Evolutionary conservation across 768 basidiomycete species (phyloP), one percentile per base, ranked within the genome.

Genomic region (Mycena albidolilacea): DNA sequence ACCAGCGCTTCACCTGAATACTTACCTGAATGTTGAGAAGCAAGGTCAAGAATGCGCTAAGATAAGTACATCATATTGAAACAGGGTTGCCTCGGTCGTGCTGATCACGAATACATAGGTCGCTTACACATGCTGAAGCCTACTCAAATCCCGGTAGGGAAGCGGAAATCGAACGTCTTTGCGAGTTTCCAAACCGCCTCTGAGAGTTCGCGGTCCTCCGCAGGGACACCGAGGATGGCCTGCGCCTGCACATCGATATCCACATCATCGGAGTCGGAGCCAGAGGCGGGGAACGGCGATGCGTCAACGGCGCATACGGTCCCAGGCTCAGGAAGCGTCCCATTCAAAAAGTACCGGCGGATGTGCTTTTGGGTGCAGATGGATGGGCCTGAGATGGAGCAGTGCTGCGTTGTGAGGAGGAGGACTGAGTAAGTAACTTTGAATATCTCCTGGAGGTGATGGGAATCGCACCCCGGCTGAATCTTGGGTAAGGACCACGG

Each of bases 371-470:
- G 48, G 19, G 48, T 50, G 48, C 48, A 50, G 48, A 50, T 17
- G n/a, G 48, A 50, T n/a, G n/a, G 19, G 19, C 72, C 75, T 12
- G 74, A 41, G 50, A 75, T 15, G 19, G 77, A 79, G 21, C 65
- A 63, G 52, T 79, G 78, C 78, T 78, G 12, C 17, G 46, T 54
- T 52, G n/a, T 7, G 52, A 17, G 30, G 30, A 30, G 30, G 19
- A 4, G 48, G 3, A 12, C 1, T 8, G n/a, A n/a, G 30, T 35
- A 14, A 44, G 19, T 60, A 60, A 15, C 7, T 61, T 12, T 21
- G 17, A 30, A 43, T 17, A 9, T 15, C 6, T 17, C 3, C n/a
- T 23, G 23, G 23, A n/a, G 17, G 48, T 3, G n/a, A 14, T n/a
- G 11, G 37, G 17, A 37, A 38, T 1, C 30, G n/a, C 76, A 19